phyloP scores from a whole-genome alignment of 2,329 filamentous ascomycete genomes.

The Diaporthe sp. region DNA sequence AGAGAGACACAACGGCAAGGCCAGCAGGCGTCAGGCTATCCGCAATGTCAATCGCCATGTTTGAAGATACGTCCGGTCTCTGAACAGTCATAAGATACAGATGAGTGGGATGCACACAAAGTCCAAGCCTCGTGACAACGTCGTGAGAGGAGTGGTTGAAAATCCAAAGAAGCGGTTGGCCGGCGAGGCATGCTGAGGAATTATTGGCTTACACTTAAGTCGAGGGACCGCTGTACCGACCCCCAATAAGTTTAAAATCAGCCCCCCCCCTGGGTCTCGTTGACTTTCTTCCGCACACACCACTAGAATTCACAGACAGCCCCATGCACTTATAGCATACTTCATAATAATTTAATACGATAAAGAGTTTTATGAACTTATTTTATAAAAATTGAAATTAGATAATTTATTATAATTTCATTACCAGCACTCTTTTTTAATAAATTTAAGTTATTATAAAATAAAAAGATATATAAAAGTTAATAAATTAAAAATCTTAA shows the following conservation, averaged over 20 bases:
- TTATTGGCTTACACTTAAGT: neutral
- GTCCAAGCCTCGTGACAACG: neutral
- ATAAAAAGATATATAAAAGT: no score
- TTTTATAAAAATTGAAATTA: no score
- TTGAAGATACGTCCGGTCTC: neutral
- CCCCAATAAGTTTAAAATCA: neutral
- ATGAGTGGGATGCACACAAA: neutral
- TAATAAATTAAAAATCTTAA: no score
- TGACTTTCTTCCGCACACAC: no score
- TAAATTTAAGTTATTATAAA: no score
- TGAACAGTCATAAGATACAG: neutral
- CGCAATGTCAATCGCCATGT: neutral
- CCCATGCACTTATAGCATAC: no score
- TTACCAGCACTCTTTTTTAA: no score
- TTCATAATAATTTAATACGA: no score
- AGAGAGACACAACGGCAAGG: neutral
- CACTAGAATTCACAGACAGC: no score
- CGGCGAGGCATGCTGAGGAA: neutral
- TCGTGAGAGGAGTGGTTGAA: neutral
- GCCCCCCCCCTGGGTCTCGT: no score
- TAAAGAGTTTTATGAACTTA: no score
- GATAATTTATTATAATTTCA: no score
- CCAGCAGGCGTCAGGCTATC: neutral
- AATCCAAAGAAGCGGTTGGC: neutral
- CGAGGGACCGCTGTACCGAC: neutral